These are phyloP conservation scores for Beta vulgaris DNA, from an alignment of 148 eudicot species.

Conservation along the genomic window DNA sequence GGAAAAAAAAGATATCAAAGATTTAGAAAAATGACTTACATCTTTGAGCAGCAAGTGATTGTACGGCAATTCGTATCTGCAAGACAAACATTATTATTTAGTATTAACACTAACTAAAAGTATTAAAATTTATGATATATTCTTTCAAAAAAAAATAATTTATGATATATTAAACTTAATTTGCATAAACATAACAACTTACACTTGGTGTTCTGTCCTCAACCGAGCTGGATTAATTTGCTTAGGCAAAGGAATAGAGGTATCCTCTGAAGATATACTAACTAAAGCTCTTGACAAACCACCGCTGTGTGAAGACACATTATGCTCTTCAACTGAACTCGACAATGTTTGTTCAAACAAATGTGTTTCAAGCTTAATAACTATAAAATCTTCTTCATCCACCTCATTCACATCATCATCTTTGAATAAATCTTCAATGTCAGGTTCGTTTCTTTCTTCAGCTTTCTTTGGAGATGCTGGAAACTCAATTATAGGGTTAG, in stretches of 20 bases:
- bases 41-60: conserved; percentile 16
- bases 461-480: conserved; percentile 44
- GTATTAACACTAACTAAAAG: no score
- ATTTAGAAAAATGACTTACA: conserved; percentile 26
- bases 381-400: conserved; percentile 27
- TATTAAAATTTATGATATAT: no score
- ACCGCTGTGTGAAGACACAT: no score
- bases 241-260: conserved; percentile 24
- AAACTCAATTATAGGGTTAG: conserved; percentile 42
- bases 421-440: conserved; percentile 46
- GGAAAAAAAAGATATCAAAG: no score
- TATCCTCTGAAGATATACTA: background rate
- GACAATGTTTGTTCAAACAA: background rate
- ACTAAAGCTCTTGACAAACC: conserved; percentile 29
- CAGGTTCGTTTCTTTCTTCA: conserved; percentile 26
- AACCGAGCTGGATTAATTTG: conserved; percentile 16
- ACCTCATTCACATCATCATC: conserved; percentile 17
- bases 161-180: background rate
- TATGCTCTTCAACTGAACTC: no score
- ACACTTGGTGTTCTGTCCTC: conserved; percentile 41
- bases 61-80: conserved; percentile 32
- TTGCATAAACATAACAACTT: conserved; percentile 7
- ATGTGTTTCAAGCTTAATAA: conserved; percentile 25
- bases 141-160: no score
- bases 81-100: background rate